Conservation (phyloP, 2,329 filamentous ascomycete genomes). For the Dryadomyces quercus-mongolicae region DNA sequence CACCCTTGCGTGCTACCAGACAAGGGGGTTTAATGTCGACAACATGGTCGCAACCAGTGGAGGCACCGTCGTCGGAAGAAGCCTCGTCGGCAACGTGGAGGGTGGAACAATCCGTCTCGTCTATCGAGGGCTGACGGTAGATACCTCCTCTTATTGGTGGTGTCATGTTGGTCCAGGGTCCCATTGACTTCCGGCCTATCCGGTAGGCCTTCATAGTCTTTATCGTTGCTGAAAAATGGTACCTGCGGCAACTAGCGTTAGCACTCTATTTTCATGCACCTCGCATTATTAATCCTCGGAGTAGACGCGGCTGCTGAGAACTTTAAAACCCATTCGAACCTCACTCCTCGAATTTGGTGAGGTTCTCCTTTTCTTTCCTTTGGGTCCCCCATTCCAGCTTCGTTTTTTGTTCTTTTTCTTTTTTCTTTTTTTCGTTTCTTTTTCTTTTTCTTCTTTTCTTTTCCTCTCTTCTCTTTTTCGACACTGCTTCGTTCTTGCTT, state of each 20-base stretch:
- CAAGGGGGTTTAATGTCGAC: background rate
- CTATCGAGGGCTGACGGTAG: conserved; percentile 2
- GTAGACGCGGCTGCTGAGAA: background rate
- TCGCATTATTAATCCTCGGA: background rate
- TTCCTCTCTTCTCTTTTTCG: background rate
- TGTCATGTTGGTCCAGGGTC: conserved; percentile 44
- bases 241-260: conserved; percentile 27
- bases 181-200: conserved; percentile 41
- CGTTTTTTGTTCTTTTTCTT: background rate
- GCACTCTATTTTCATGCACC: conserved; percentile 10
- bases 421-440: background rate
- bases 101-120: background rate
- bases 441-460: background rate
- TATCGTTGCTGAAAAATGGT: conserved; percentile 41
- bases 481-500: background rate
- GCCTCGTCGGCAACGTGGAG: background rate
- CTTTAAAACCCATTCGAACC: background rate
- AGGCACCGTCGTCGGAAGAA: conserved; percentile 1
- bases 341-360: no score
- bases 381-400: no score
- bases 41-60: conserved; percentile 1
- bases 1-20: background rate
- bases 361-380: background rate
- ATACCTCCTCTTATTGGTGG: conserved; percentile 35
- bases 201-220: conserved; percentile 47